Evolutionary conservation across 176 grass and related monocot species (phyloP).

Genomic region (Triticum monococcum): DNA sequence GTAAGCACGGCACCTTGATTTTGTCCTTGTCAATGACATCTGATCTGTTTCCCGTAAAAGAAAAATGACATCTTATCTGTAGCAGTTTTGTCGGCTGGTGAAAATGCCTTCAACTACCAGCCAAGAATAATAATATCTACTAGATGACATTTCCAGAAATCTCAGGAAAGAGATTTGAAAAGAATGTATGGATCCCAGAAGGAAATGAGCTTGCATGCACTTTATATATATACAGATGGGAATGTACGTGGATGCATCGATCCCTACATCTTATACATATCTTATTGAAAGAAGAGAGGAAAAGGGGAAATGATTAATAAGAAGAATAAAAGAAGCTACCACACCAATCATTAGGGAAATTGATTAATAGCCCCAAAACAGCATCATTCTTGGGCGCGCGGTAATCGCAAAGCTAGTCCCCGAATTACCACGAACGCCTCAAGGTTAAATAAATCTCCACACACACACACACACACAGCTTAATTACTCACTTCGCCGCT

Average conservation of each 20-base stretch:
- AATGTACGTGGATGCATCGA: conserved; percentile 29
- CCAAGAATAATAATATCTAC: neutral
- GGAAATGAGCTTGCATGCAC: conserved; percentile 4
- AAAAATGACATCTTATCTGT: neutral
- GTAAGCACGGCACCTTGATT: neutral
- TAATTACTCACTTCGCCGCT: conserved; percentile 22
- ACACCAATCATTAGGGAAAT: conserved; percentile 33
- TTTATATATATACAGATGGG: conserved; percentile 38
- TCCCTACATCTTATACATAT: neutral
- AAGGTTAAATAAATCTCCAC: conserved; percentile 38
- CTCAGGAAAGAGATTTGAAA: neutral
- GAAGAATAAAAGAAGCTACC: conserved; percentile 9
- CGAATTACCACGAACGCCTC: conserved; percentile 29
- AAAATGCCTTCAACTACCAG: neutral
- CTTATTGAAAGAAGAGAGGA: conserved; percentile 31
- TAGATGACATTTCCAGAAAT: neutral
- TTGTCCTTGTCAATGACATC: too few species aligned
- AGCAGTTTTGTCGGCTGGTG: neutral
- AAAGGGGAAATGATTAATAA: neutral
- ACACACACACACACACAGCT: neutral
- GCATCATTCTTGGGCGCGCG: conserved; percentile 39
- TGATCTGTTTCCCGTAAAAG: too few species aligned
- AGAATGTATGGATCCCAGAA: neutral
- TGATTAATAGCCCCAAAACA: conserved; percentile 25
- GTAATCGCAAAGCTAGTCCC: conserved; percentile 29